Conservation (phyloP, 2,329 filamentous ascomycete species). For the Claviceps digitariae region DNA sequence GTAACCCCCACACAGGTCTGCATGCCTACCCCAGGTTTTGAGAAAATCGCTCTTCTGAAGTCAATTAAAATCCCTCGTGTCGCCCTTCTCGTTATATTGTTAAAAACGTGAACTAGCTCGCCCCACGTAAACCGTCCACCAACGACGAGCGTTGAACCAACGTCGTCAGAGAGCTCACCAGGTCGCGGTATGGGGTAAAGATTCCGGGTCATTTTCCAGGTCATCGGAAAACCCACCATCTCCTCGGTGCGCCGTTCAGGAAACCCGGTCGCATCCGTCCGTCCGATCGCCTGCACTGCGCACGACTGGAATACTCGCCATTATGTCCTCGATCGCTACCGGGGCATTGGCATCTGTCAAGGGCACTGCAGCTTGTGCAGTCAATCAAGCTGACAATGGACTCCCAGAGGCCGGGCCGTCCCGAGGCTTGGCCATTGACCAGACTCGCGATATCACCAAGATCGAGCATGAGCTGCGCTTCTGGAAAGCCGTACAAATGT, state of each 20-base stretch:
- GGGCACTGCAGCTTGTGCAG: not conserved
- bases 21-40: too few species aligned
- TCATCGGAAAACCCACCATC: not conserved
- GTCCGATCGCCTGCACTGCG: not conserved
- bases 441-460: constrained; percentile 12
- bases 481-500: constrained; percentile 25
- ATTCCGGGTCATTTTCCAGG: not conserved
- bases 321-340: not conserved
- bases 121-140: not conserved
- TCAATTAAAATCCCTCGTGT: too few species aligned
- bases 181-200: not conserved
- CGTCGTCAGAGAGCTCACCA: too few species aligned
- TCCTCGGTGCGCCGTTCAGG: not conserved
- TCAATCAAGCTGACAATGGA: not conserved
- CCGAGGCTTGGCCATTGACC: constrained; percentile 8
- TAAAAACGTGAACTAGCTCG: not conserved
- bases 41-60: too few species aligned
- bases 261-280: not conserved
- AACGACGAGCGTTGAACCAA: not conserved
- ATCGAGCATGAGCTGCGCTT: constrained; percentile 15
- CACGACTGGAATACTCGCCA: not conserved
- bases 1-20: too few species aligned
- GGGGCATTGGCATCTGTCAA: not conserved
- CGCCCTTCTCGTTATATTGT: too few species aligned
- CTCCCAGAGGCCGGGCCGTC: not conserved